Conservation (phyloP, 2,329 filamentous ascomycete species). For the Fusarium devonianum region DNA sequence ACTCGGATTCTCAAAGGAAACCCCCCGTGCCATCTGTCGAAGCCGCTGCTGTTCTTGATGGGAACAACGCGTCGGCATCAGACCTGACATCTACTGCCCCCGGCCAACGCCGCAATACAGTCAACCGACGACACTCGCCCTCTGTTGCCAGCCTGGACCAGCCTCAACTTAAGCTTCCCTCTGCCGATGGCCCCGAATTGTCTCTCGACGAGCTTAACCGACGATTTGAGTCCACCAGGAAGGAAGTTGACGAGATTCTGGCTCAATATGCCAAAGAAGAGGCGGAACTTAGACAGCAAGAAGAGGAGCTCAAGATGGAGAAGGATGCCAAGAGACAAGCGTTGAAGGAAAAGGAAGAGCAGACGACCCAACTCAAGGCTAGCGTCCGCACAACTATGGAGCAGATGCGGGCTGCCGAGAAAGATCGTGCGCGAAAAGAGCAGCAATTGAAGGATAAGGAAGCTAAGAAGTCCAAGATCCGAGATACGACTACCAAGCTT, state of each 20-base stretch:
- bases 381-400: constrained; percentile 82
- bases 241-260: constrained; percentile 82
- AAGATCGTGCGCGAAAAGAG: constrained; percentile 80
- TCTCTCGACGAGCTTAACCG: constrained; percentile 81
- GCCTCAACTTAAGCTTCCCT: constrained; percentile 53
- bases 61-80: constrained; percentile 66
- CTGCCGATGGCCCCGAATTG: constrained; percentile 64
- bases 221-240: constrained; percentile 78
- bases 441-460: constrained; percentile 72
- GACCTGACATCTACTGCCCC: constrained; percentile 63
- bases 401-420: constrained; percentile 81
- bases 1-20: constrained; percentile 55
- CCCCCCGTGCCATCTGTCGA: constrained; percentile 66
- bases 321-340: constrained; percentile 79
- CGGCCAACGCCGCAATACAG: constrained; percentile 58
- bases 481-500: constrained; percentile 74
- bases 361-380: constrained; percentile 82
- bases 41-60: constrained; percentile 67
- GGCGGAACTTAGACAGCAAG: constrained; percentile 69
- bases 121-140: constrained; percentile 79
- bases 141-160: constrained; percentile 67
- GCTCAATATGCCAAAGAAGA: constrained; percentile 75
- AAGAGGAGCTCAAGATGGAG: constrained; percentile 76
- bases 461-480: constrained; percentile 71
- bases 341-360: constrained; percentile 89